Evolutionary conservation across 768 basidiomycete species (phyloP).

Genomic region (Chiua virens): DNA sequence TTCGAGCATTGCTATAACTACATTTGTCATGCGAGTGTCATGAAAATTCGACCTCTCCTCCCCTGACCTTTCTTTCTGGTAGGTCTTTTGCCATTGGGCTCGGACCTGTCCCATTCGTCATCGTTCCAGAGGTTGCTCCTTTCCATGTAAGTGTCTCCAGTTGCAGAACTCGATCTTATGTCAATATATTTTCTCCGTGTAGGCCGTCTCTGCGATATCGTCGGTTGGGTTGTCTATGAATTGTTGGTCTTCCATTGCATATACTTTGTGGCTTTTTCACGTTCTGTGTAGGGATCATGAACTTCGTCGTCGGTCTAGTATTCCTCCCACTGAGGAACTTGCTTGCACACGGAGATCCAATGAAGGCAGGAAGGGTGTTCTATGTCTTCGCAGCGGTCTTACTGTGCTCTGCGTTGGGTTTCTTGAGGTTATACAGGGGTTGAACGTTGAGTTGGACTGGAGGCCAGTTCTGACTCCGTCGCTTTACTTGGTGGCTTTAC

Average conservation of each 20-base stretch:
- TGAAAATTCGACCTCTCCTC: not conserved
- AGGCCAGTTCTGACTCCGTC: not conserved
- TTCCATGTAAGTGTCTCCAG: slow-evolving; percentile 52
- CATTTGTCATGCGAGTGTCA: slow-evolving; percentile 72
- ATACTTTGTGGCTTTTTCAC: not conserved
- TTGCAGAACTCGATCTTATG: not conserved
- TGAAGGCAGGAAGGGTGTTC: slow-evolving; percentile 85
- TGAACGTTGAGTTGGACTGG: slow-evolving; percentile 5
- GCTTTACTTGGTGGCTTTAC: slow-evolving; percentile 31
- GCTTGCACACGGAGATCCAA: slow-evolving; percentile 57
- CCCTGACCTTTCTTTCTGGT: slow-evolving; percentile 1
- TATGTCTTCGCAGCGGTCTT: slow-evolving; percentile 75
- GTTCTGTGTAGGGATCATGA: slow-evolving; percentile 64
- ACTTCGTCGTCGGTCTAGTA: slow-evolving; percentile 79
- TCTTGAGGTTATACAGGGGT: slow-evolving; percentile 27
- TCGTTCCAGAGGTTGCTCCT: slow-evolving; percentile 89
- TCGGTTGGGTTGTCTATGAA: slow-evolving; percentile 73
- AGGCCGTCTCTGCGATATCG: slow-evolving; percentile 82
- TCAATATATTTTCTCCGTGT: not conserved
- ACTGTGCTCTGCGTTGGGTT: slow-evolving; percentile 20
- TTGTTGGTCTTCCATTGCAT: slow-evolving; percentile 44
- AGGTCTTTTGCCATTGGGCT: slow-evolving; percentile 89
- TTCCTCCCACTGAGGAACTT: slow-evolving; percentile 84
- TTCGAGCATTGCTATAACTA: slow-evolving; percentile 71
- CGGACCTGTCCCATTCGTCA: slow-evolving; percentile 90